phyloP scores from a whole-genome alignment of 768 basidiomycete genomes.

The Boletus rubescentipes region DNA sequence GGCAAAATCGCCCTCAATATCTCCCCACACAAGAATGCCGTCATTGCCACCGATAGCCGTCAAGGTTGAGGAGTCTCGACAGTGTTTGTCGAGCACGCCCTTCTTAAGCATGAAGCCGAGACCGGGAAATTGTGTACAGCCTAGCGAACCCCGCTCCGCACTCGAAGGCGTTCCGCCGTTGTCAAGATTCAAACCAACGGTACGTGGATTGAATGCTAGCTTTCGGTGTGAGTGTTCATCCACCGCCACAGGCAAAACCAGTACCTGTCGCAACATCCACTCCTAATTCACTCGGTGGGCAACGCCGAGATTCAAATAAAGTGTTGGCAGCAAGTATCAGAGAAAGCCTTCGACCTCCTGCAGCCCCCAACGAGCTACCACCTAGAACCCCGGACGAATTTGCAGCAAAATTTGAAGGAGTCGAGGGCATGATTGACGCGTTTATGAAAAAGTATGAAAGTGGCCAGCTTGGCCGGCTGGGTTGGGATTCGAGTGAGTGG shows the following conservation, averaged over 20 bases:
- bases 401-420: slow-evolving; percentile 9
- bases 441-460: slow-evolving; percentile 22
- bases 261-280: not conserved
- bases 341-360: slow-evolving; percentile 2
- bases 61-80: slow-evolving; percentile 23
- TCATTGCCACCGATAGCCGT: slow-evolving; percentile 34
- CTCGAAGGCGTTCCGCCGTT: slow-evolving; percentile 7
- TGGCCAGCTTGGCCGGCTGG: slow-evolving; percentile 23
- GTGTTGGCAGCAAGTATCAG: slow-evolving; percentile 14
- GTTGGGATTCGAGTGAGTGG: slow-evolving; percentile 29
- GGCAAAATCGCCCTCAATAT: slow-evolving; percentile 21
- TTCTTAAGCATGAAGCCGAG: not conserved
- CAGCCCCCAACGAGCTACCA: not conserved
- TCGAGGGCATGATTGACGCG: slow-evolving; percentile 19
- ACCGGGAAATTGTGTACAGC: not conserved
- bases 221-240: not conserved
- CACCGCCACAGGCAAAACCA: not conserved
- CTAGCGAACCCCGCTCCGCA: not conserved
- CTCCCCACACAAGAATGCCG: slow-evolving; percentile 11
- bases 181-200: not conserved
- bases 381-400: slow-evolving; percentile 28
- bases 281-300: not conserved
- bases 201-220: not conserved
- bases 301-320: not conserved
- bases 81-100: not conserved